Percentiles rank a stretch among this genome's conserved stretches.
phyloP scores from a whole-genome alignment of 495 filamentous ascomycete genomes.

The Apodospora peruviana region DNA sequence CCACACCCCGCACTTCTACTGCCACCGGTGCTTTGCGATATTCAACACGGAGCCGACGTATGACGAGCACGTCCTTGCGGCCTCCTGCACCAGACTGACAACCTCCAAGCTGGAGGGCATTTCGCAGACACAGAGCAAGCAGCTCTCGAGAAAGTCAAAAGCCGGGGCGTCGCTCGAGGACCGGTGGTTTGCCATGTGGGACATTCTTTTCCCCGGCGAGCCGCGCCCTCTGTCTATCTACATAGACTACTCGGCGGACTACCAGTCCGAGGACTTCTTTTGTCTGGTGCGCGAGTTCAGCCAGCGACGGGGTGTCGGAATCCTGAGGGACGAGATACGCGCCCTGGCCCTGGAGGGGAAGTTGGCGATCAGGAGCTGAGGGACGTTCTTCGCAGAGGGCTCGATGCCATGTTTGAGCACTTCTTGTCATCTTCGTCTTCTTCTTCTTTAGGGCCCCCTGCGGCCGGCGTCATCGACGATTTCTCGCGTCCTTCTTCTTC shows the following conservation, averaged over 20 bases:
- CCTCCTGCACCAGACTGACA: conserved; percentile 2
- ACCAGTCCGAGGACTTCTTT: conserved; percentile 13
- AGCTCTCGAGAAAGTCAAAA: conserved; percentile 7
- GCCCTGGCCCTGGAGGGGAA: background rate
- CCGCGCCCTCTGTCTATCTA: conserved; percentile 9
- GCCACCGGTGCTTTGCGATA: conserved; percentile 9
- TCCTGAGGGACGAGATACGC: conserved; percentile 1
- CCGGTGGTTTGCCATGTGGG: conserved; percentile 20
- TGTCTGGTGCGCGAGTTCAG: conserved; percentile 6
- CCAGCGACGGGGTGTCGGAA: background rate
- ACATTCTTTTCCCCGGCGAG: conserved; percentile 14
- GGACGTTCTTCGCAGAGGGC: background rate
- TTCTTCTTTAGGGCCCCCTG: too few species aligned
- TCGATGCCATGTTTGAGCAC: conserved; percentile 8
- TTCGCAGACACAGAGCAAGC: conserved; percentile 5
- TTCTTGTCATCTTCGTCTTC: too few species aligned
- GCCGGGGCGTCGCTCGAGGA: background rate
- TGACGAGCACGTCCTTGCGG: background rate
- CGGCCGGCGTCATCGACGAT: too few species aligned
- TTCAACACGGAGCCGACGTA: conserved; percentile 9
- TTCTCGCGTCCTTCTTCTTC: too few species aligned
- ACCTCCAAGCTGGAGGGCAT: conserved; percentile 6
- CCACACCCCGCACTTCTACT: conserved; percentile 17
- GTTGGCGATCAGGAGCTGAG: background rate
- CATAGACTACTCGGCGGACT: conserved; percentile 10